A percentile compares a stretch with the other conserved stretches of the same genome.
Conservation (phyloP, 768 basidiomycete species). For the Tephrocybe sp. region DNA sequence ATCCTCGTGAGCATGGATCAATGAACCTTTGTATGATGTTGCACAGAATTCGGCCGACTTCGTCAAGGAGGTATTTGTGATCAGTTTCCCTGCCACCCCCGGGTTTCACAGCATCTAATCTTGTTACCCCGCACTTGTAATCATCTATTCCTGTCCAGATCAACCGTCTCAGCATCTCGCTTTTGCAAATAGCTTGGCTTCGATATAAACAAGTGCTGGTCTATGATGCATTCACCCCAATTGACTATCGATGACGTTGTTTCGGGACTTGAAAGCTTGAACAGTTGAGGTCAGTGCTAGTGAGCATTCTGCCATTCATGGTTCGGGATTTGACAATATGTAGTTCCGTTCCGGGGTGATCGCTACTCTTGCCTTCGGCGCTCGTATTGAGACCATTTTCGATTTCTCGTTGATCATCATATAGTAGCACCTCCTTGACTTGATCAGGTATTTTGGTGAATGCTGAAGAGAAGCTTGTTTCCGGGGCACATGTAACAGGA, state of each 20-base stretch:
- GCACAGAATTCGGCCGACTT: neutral
- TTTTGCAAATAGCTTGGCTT: neutral
- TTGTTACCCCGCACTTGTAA: neutral
- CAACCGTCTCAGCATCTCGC: neutral
- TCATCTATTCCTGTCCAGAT: neutral
- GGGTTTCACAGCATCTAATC: slow-evolving; percentile 10
- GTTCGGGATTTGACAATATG: neutral
- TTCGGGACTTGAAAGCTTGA: no score
- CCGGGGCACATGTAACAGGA: slow-evolving; percentile 3
- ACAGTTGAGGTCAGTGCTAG: no score
- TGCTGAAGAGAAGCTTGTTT: neutral
- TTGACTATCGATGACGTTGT: no score
- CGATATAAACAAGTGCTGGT: neutral
- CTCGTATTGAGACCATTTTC: neutral
- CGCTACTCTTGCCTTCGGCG: slow-evolving; percentile 2
- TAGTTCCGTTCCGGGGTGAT: slow-evolving; percentile 10
- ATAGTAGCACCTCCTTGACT: slow-evolving; percentile 1
- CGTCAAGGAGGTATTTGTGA: neutral
- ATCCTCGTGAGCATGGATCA: slow-evolving; percentile 11
- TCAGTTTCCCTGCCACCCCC: slow-evolving; percentile 8
- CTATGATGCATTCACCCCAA: no score
- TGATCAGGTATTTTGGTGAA: neutral
- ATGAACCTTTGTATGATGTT: slow-evolving; percentile 6
- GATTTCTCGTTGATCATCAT: neutral
- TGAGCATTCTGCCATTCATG: neutral